Evolutionary conservation across 164 flowering plant species (phyloP), one percentile per base, ranked within the genome.

Genomic region (Liquidambar formosana): DNA sequence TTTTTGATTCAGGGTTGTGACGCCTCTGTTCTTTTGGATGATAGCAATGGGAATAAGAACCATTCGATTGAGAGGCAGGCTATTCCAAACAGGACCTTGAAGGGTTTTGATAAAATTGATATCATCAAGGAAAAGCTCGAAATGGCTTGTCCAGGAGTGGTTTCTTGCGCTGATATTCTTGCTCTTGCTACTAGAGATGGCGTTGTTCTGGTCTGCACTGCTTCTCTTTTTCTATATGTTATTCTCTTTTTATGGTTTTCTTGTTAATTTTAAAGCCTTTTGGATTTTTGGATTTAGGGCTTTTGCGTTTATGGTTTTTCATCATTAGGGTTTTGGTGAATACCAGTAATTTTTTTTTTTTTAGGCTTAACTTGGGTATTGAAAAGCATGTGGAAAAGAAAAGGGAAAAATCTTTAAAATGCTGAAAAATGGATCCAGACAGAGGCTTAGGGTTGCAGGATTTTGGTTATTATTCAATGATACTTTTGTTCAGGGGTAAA

Each of bases 91-190:
- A 13, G n/a, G 71, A 76, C 78, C 15, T 51, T 83, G 58, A 79
- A 51, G 62, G 86, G 84, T 9, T 79, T 83, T 52, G 75, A 80
- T 14, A 51, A 52, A 21, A 73, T 83, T 41, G 79, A 78, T 15
- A 53, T 18, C 44, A 84, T 84, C 47, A 84, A 84, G 70, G 74
- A 71, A 41, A 75, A 74, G 76, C 76, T 84, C 0, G 87, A 84
- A 73, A 62, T 63, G 22, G 76, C 64, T 23, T 85, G 88, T 52
- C 86, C 86, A 2, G 83, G 77, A 8, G 75, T 74, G 13, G 86
- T 85, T 51, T 85, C 86, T 18, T 85, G 88, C 52, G 75, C 86
- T 0, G 88, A 83, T 51, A 76, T 69, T 21, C 75, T 85, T 47
- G 76, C 66, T 27, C 72, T 85, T 51, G 84, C 88, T 56, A 69